Conservation (phyloP, 176 grass and related monocot species). For the Cenchrus fungigraminus region DNA sequence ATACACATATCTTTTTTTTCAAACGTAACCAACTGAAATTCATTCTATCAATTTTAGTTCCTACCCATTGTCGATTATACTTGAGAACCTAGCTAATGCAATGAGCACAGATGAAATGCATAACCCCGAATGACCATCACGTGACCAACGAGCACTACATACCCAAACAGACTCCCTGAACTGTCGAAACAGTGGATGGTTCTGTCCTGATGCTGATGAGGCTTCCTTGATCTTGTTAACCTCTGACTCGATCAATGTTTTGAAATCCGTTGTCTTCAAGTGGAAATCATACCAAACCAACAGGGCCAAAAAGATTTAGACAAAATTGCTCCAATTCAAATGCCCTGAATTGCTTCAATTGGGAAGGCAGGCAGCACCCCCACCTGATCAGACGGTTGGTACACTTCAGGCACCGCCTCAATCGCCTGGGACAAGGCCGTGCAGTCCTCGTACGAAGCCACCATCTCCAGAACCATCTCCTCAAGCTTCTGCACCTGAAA, state of each 20-base stretch:
- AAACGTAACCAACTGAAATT: neutral
- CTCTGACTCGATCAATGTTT: slow-evolving; percentile 54
- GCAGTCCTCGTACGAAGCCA: slow-evolving; percentile 70
- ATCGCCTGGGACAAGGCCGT: slow-evolving; percentile 58
- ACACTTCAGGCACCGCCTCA: slow-evolving; percentile 49
- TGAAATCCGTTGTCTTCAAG: slow-evolving; percentile 71
- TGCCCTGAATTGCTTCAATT: slow-evolving; percentile 2
- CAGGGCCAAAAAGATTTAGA: slow-evolving; percentile 20
- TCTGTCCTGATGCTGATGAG: slow-evolving; percentile 45
- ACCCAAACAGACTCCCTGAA: slow-evolving; percentile 91
- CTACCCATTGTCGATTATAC: neutral
- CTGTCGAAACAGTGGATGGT: slow-evolving; percentile 66
- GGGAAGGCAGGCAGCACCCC: neutral
- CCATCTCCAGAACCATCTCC: slow-evolving; percentile 54
- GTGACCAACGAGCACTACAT: slow-evolving; percentile 24
- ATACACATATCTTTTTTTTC: neutral
- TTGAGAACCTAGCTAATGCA: neutral
- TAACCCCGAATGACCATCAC: slow-evolving; percentile 7
- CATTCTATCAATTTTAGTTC: slow-evolving; percentile 16
- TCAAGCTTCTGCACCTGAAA: slow-evolving; percentile 77
- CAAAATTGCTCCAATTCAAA: slow-evolving; percentile 16
- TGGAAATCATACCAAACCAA: slow-evolving; percentile 23
- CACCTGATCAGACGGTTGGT: slow-evolving; percentile 82
- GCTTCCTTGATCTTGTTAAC: slow-evolving; percentile 62
- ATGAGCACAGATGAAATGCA: neutral